Evolutionary conservation across 441 rosid genomes (phyloP), one percentile per base, ranked within the genome.

Genomic region (Mallotus japonicus): DNA sequence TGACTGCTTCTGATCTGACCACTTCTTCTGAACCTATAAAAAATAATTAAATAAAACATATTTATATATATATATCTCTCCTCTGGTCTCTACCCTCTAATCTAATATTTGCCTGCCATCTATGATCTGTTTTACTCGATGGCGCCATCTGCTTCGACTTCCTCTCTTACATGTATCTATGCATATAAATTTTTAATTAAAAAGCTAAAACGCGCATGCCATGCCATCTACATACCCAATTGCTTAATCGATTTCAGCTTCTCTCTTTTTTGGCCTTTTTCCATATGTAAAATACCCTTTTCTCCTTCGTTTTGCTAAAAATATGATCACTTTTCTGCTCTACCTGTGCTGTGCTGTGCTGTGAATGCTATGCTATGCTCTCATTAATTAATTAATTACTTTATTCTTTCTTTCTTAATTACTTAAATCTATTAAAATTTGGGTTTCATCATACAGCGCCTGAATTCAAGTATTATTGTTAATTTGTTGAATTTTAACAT

Each of bases 1-100:
- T 73, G 80, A 58, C 82, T 76, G 49, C 13, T 28, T 64, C 79
- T 77, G 75, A 73, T 28, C 32, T 28, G 32, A 28, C 32, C 2
- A 28, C 32, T 28, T 28, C 74, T 51, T 65, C 79, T 70, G 69
- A 70, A 72, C 22, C 59, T 42, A 32, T n/a, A 56, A 75, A 42
- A 24, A 24, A 24, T 24, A 24, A 24, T 24, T 24, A 24, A 24
- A 24, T 24, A 24, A 24, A 69, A 15, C 60, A 3, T 40, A 58
- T 22, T 19, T 44, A 60, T 56, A 3, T 62, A 58, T 22, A 28
- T 44, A 60, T 56, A 3, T 62, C 20, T 63, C 34, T 24, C 28
- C 28, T 24, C 28, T 24, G 28, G 28, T 24, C 28, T 9, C 40
- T 67, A 5, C 4, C 8, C 56, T 72, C 50, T 28, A 49, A 49